A percentile compares a stretch with the other conserved stretches of the same genome.
Evolutionary conservation across 73 alveolate genomes (phyloP).

Genomic region (Vitrella brassicaformis): DNA sequence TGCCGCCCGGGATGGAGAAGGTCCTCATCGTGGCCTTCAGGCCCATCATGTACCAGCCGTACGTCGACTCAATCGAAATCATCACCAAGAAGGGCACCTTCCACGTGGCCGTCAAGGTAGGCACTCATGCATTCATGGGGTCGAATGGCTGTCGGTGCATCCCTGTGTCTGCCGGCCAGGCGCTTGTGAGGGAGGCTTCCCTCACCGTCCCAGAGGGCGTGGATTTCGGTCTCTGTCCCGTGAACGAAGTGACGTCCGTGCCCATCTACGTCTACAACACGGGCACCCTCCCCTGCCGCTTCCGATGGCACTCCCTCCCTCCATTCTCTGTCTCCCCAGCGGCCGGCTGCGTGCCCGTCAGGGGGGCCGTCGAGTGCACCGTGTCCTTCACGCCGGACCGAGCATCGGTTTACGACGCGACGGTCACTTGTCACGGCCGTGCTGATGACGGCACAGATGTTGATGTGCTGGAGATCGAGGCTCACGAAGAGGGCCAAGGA

Average conservation of each 20-base stretch:
- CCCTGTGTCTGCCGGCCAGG: no score
- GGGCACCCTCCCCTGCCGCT: neutral
- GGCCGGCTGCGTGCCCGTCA: neutral
- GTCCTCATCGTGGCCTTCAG: neutral
- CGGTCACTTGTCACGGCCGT: neutral
- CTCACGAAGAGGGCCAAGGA: no score
- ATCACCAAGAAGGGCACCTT: neutral
- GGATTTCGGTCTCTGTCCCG: neutral
- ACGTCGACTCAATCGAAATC: neutral
- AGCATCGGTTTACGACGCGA: neutral
- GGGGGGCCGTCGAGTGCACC: neutral
- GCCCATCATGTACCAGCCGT: neutral
- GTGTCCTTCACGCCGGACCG: neutral
- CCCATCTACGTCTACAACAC: neutral
- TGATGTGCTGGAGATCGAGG: no score
- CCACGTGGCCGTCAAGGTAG: neutral
- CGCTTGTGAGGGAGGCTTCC: neutral
- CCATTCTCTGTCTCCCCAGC: neutral
- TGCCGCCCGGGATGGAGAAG: neutral
- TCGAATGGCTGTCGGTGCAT: no score
- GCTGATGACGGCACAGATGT: no score
- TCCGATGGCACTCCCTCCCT: neutral
- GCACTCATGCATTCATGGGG: no score
- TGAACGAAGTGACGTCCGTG: neutral
- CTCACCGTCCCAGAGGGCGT: neutral